Percentiles rank a stretch among this genome's conserved stretches.
These are phyloP conservation scores for Magnusiomyces suaveolens DNA, from an alignment of 1,139 yeast species.

Conservation along the genomic window DNA sequence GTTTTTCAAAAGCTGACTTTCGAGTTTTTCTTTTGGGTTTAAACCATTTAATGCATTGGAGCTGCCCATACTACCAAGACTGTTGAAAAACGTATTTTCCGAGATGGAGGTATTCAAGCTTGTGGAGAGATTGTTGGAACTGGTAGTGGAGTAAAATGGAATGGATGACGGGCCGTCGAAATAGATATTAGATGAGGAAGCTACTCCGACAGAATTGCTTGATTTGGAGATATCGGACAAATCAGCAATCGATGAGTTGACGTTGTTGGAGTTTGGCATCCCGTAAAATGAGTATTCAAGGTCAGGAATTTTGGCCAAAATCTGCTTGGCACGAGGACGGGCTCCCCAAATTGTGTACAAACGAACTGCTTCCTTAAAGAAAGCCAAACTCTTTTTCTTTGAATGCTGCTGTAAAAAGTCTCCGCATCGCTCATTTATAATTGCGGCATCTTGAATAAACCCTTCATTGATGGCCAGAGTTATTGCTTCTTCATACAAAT, in stretches of 20 bases:
- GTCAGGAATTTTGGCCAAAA: slow-evolving; percentile 22
- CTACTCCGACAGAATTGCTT: neutral
- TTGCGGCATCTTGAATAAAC: slow-evolving; percentile 37
- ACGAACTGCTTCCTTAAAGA: slow-evolving; percentile 27
- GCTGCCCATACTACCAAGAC: neutral
- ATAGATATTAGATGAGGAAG: neutral
- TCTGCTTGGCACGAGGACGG: slow-evolving; percentile 23
- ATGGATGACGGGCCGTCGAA: slow-evolving; percentile 5
- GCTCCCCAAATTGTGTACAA: slow-evolving; percentile 31
- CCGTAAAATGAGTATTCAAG: slow-evolving; percentile 18
- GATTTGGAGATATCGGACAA: slow-evolving; percentile 10
- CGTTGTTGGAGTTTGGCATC: slow-evolving; percentile 18
- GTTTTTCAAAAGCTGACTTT: neutral
- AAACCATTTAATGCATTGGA: neutral
- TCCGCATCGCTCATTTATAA: slow-evolving; percentile 40
- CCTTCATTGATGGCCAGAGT: slow-evolving; percentile 32
- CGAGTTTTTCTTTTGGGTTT: neutral
- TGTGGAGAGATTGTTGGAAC: no score
- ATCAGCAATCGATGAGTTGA: slow-evolving; percentile 1
- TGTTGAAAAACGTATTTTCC: neutral
- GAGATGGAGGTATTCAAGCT: neutral
- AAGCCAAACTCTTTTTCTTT: slow-evolving; percentile 24
- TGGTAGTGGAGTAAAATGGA: no score
- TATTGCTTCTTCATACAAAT: slow-evolving; percentile 41
- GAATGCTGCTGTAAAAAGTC: slow-evolving; percentile 37